phyloP scores from a whole-genome alignment of 768 basidiomycete genomes.

The Neoboletus subvelutipes region DNA sequence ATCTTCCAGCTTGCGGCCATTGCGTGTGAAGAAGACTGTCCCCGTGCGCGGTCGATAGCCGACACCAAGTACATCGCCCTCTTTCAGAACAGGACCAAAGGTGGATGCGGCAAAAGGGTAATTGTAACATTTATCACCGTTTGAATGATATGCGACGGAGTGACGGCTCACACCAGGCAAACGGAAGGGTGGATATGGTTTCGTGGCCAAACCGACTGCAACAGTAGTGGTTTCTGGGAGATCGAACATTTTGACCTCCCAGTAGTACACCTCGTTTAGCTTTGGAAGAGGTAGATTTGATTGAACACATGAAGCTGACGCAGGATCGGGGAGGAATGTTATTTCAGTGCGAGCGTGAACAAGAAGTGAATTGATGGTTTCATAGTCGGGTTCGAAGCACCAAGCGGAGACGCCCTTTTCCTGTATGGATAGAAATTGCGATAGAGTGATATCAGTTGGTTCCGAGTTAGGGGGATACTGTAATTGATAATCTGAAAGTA shows the following conservation, averaged over 20 bases:
- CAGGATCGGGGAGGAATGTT: conserved; percentile 95
- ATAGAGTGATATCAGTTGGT: conserved; percentile 96
- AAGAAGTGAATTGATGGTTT: conserved; percentile 86
- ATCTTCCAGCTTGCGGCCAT: conserved; percentile 95
- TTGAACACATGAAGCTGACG: conserved; percentile 91
- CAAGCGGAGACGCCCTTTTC: conserved; percentile 99
- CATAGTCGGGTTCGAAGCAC: conserved; percentile 99
- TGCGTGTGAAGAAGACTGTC: conserved; percentile 98
- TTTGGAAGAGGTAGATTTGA: conserved; percentile 97
- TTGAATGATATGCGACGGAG: conserved; percentile 94
- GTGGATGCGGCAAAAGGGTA: conserved; percentile 88
- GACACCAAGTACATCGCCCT: conserved; percentile 94
- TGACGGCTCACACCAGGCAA: conserved; percentile 83
- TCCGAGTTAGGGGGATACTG: conserved; percentile 95
- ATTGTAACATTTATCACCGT: conserved; percentile 96
- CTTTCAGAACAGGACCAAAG: conserved; percentile 82
- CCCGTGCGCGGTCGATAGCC: conserved; percentile 96
- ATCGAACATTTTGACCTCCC: conserved; percentile 99
- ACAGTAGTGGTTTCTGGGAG: conserved; percentile 84
- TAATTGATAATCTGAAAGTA: conserved; percentile 66
- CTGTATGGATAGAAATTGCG: conserved; percentile 98
- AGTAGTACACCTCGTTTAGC: conserved; percentile 98
- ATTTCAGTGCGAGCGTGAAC: conserved; percentile 97
- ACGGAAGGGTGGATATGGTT: conserved; percentile 94
- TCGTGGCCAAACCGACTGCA: conserved; percentile 93